Conservation (phyloP, 805 yeast genomes). For the Nakazawaea peltata region DNA sequence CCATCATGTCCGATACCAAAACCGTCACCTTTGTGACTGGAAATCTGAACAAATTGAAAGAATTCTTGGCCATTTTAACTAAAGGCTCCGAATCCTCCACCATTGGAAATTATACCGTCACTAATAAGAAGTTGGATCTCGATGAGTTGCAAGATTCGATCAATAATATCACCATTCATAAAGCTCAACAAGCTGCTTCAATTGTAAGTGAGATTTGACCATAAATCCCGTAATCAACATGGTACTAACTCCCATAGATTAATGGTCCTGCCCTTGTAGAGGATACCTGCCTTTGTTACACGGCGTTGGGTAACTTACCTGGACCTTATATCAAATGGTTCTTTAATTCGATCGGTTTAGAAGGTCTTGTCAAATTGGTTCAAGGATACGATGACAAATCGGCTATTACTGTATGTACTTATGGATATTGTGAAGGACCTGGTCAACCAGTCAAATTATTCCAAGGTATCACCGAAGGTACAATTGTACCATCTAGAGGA, state of each 20-base stretch:
- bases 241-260: slow-evolving; percentile 25
- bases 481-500: slow-evolving; percentile 72
- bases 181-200: slow-evolving; percentile 67
- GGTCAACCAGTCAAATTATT: slow-evolving; percentile 66
- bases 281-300: slow-evolving; percentile 85
- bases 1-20: slow-evolving; percentile 9
- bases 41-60: slow-evolving; percentile 78
- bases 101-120: slow-evolving; percentile 45
- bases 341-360: slow-evolving; percentile 62
- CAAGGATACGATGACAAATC: slow-evolving; percentile 74
- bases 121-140: slow-evolving; percentile 65
- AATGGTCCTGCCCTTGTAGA: slow-evolving; percentile 87
- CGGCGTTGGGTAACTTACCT: slow-evolving; percentile 74
- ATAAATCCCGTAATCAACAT: no score
- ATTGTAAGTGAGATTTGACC: slow-evolving; percentile 24
- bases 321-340: slow-evolving; percentile 95
- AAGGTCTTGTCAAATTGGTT: slow-evolving; percentile 70
- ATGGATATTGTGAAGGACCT: slow-evolving; percentile 84
- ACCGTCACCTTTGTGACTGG: slow-evolving; percentile 41
- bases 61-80: slow-evolving; percentile 69
- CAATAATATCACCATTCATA: slow-evolving; percentile 72
- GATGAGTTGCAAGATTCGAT: slow-evolving; percentile 89
- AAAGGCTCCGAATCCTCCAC: slow-evolving; percentile 22
- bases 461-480: slow-evolving; percentile 80
- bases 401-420: slow-evolving; percentile 87